Base-by-base conservation (phyloP, 2,329 filamentous ascomycete species). In the Diaporthe aspalathi region DNA sequence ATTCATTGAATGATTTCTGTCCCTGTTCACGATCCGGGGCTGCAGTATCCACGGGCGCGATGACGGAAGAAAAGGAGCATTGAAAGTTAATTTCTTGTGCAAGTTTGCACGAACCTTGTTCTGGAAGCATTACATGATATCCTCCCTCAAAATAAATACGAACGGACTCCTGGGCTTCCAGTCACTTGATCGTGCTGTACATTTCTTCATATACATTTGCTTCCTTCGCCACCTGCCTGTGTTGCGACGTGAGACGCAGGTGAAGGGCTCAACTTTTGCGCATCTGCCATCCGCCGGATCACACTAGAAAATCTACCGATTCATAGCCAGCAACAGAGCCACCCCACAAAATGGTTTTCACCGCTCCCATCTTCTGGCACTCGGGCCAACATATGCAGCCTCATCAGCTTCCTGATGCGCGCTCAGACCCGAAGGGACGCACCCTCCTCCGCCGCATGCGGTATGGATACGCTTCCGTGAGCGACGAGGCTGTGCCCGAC, bases 401-500 rank as follows among this genome's bases (percentile, higher is more conserved):
- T 45, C 65, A 68, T 20, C 65, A 62, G 38, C 54, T 68, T 7
- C 65, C 70, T 29, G 54, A 71, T 53, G 54, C 54, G 2, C 27
- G 65, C n/a, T 68, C 65, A 29, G 70, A 68, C 29, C 38, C 47
- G 2, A 68, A 68, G n/a, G 54, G 47, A 4, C 43, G 54, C 27
- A 53, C 54, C 16, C 45, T 68, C 5, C 65, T 71, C 27, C 54
- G 65, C 16, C 66, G 56, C 54, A 56, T 71, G n/a, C 63, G 65
- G 2, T 14, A 35, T 3, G 47, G 65, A 24, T 63, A 68, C n/a
- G 35, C 54, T 12, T 29, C 63, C 27, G 63, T 68, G 54, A 68
- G 52, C 47, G 60, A 65, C 29, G 60, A 50, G n/a, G 5, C 60
- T 14, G 35, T 49, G 60, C 43, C 43, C 2, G 9, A 50, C 6